Evolutionary conservation across 2,329 filamentous ascomycete genomes (phyloP).

Genomic region (Diaporthe destruens): DNA sequence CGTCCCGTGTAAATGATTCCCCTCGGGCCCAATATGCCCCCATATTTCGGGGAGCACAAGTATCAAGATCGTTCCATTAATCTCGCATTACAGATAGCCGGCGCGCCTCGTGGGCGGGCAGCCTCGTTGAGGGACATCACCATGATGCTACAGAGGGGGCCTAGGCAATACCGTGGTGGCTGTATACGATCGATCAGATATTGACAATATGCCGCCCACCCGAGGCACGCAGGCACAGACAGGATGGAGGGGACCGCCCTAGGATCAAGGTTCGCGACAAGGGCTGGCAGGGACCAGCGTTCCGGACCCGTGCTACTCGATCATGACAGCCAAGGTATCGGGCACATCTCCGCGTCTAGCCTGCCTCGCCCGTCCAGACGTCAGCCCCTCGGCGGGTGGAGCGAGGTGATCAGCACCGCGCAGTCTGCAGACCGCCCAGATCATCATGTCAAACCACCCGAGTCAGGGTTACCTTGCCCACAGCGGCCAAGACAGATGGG

Average conservation of each 20-base stretch:
- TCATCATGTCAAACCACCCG: not conserved
- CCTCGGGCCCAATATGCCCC: slow-evolving; percentile 14
- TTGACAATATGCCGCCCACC: not conserved
- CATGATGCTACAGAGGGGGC: slow-evolving; percentile 4
- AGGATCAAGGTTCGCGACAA: slow-evolving; percentile 4
- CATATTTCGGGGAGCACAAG: slow-evolving; percentile 1
- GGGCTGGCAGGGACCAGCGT: slow-evolving; percentile 22
- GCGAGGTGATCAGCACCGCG: slow-evolving; percentile 7
- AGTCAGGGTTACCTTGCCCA: slow-evolving; percentile 7
- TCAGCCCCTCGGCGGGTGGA: not conserved
- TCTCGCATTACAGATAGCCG: slow-evolving; percentile 14
- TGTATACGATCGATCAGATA: not conserved
- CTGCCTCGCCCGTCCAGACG: not conserved
- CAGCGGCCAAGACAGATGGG: slow-evolving; percentile 5
- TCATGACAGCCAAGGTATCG: not conserved
- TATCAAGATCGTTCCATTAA: slow-evolving; percentile 15
- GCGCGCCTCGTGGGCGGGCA: not conserved
- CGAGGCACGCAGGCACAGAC: not conserved
- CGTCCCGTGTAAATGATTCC: slow-evolving; percentile 4
- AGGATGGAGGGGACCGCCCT: not conserved
- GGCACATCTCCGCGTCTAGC: slow-evolving; percentile 9
- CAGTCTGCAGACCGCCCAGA: not conserved
- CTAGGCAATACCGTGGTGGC: not conserved
- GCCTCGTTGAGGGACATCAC: not conserved
- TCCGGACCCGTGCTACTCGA: slow-evolving; percentile 18